Percentiles rank a stretch among this genome's conserved stretches.
phyloP scores from a whole-genome alignment of 1,284 basidiomycete genomes.

The Golubevia sp. region DNA sequence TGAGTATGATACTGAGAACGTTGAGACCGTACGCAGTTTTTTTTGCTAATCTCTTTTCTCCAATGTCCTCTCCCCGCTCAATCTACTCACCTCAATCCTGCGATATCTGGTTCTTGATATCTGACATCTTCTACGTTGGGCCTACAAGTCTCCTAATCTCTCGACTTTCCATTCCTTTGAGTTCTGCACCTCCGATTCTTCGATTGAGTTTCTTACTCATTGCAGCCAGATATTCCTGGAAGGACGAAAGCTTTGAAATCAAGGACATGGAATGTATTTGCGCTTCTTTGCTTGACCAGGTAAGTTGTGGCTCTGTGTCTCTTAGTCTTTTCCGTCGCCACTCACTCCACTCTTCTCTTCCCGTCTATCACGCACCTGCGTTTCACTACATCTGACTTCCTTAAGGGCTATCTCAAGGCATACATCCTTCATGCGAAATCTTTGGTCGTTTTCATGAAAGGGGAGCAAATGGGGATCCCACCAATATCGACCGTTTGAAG shows the following conservation, averaged over 20 bases:
- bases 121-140: too few relatives aligned
- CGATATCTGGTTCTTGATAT: too few relatives aligned
- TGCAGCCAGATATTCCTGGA: slow-evolving; percentile 43
- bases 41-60: background rate
- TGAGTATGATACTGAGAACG: too few relatives aligned
- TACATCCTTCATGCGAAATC: slow-evolving; percentile 50
- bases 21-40: too few relatives aligned
- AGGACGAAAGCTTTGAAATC: slow-evolving; percentile 22
- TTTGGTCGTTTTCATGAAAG: slow-evolving; percentile 46
- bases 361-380: too few relatives aligned
- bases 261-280: slow-evolving; percentile 52
- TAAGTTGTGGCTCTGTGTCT: slow-evolving; percentile 5
- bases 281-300: slow-evolving; percentile 47
- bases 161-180: too few relatives aligned
- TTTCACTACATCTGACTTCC: background rate
- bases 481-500: too few relatives aligned
- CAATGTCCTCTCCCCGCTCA: background rate
- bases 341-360: background rate
- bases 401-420: slow-evolving; percentile 48
- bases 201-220: slow-evolving; percentile 27
- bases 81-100: too few relatives aligned
- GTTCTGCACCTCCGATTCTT: slow-evolving; percentile 53
- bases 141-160: too few relatives aligned
- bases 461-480: slow-evolving; percentile 41
- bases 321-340: too few relatives aligned